Evolutionary conservation across 768 basidiomycete species (phyloP).

Genomic region (Coprinellus aureogranulatus): DNA sequence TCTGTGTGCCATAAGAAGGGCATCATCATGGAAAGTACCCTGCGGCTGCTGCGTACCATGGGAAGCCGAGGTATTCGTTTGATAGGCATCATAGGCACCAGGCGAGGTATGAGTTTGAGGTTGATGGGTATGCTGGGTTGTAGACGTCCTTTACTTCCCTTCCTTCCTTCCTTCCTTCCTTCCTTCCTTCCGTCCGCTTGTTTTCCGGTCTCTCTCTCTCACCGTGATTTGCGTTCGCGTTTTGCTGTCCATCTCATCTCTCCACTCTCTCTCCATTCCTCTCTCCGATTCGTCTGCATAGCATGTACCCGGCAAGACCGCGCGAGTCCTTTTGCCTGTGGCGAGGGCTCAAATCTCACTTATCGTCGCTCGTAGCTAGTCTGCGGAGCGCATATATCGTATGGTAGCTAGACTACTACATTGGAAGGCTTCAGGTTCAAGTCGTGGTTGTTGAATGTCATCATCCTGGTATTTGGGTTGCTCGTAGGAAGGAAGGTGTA

Average conservation of each 20-base stretch:
- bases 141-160: neutral
- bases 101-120: conserved; percentile 1
- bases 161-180: no score
- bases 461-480: neutral
- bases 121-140: neutral
- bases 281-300: neutral
- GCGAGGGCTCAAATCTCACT: no score
- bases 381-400: neutral
- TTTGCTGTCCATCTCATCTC: neutral
- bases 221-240: neutral
- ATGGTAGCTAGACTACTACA: neutral
- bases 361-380: neutral
- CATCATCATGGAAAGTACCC: no score
- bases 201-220: neutral
- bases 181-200: neutral
- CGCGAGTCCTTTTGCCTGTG: neutral
- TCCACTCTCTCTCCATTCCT: neutral
- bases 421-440: neutral
- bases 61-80: neutral
- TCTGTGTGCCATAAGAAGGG: no score
- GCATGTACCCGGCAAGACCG: neutral
- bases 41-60: no score
- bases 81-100: neutral
- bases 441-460: neutral
- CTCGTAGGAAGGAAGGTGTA: neutral